Conservation (phyloP, 805 yeast genomes). For the Saccharomycopsis vini region DNA sequence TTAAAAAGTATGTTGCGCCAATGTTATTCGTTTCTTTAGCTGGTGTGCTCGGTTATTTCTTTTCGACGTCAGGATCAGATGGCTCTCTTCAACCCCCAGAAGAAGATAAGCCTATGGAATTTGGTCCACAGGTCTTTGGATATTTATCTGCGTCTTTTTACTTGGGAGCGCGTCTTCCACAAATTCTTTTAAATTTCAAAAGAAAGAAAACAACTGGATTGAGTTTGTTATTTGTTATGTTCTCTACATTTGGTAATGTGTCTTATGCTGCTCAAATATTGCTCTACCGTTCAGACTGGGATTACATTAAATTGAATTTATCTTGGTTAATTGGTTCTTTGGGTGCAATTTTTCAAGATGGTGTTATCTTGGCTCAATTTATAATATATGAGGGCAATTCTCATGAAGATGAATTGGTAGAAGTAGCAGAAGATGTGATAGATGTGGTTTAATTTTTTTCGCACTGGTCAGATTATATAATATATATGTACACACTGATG, state of each 20-base stretch:
- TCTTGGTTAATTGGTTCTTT: constrained; percentile 75
- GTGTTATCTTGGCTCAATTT: constrained; percentile 57
- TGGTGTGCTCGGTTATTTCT: constrained; percentile 51
- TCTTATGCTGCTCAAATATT: constrained; percentile 70
- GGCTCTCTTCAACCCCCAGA: constrained; percentile 20
- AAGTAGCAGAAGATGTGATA: constrained; percentile 8
- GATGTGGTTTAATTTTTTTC: too few relatives aligned
- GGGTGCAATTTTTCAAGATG: constrained; percentile 69
- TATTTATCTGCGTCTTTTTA: constrained; percentile 61
- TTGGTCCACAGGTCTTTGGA: constrained; percentile 63
- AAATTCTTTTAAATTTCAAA: constrained; percentile 67
- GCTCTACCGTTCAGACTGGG: constrained; percentile 51
- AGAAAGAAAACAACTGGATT: constrained; percentile 81
- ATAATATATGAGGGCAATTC: constrained; percentile 41
- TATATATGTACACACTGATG: too few relatives aligned
- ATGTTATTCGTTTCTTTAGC: constrained; percentile 51
- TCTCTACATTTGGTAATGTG: constrained; percentile 65
- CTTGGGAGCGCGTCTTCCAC: constrained; percentile 75
- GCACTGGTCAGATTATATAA: too few relatives aligned
- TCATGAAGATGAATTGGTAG: constrained; percentile 17
- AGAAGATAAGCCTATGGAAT: constrained; percentile 23
- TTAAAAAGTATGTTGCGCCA: constrained; percentile 48
- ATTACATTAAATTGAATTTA: constrained; percentile 51
- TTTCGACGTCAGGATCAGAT: constrained; percentile 32
- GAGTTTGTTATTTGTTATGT: constrained; percentile 68